Percentiles rank a stretch among this genome's conserved stretches.
phyloP scores from a whole-genome alignment of 495 filamentous ascomycete genomes.

The Xylaria sp. region DNA sequence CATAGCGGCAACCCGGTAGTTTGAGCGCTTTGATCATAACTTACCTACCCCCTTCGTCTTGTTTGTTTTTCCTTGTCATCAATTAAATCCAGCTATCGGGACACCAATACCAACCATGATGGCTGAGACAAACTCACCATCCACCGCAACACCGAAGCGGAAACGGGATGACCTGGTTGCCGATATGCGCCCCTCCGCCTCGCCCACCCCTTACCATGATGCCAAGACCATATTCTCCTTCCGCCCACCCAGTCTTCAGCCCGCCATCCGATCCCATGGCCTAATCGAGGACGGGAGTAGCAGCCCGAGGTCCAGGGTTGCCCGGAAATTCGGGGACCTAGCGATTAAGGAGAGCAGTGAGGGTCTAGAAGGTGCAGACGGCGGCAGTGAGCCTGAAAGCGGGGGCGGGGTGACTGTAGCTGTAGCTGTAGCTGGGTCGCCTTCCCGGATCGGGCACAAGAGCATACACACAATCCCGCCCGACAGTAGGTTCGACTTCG shows the following conservation, averaged over 20 bases:
- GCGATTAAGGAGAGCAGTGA: conserved; percentile 51
- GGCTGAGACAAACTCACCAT: conserved; percentile 35
- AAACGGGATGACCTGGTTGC: conserved; percentile 48
- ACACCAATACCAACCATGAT: conserved; percentile 18
- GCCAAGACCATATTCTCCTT: conserved; percentile 46
- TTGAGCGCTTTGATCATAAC: neutral
- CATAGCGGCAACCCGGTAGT: neutral
- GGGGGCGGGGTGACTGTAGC: conserved; percentile 48
- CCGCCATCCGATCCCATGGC: conserved; percentile 33
- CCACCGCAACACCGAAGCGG: conserved; percentile 54
- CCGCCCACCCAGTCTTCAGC: conserved; percentile 36
- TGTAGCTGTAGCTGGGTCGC: conserved; percentile 33
- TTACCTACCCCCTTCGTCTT: neutral
- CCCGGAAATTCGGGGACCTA: conserved; percentile 68
- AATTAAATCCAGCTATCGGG: neutral
- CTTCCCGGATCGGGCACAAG: neutral
- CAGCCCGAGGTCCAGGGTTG: conserved; percentile 70
- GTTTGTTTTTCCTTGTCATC: neutral
- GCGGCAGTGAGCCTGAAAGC: conserved; percentile 31
- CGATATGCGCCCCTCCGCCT: conserved; percentile 32
- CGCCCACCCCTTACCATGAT: conserved; percentile 26
- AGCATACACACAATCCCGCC: conserved; percentile 27
- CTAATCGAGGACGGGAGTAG: conserved; percentile 47
- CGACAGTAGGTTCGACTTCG: conserved; percentile 37
- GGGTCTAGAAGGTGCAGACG: conserved; percentile 26